Evolutionary conservation across 2,329 filamentous ascomycete species (phyloP), one percentile per base, ranked within the genome.

Genomic region (Ceratocystis colombiana): DNA sequence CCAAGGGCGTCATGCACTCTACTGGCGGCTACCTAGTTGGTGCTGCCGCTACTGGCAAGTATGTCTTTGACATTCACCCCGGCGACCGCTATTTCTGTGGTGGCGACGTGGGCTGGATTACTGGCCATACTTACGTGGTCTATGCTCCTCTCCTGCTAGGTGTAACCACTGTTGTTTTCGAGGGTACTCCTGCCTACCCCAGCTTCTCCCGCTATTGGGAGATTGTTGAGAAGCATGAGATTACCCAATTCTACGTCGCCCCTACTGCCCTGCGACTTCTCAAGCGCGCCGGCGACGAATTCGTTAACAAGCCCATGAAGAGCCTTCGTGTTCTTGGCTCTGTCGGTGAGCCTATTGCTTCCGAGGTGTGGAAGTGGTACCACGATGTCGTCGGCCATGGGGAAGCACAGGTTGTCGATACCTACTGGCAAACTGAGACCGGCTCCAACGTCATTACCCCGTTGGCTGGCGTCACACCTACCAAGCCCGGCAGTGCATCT

Each of bases 361-460:
- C 93, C 25, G 94, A 99, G 77, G 89, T 99, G 68, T 99, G 94
- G 94, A 97, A 97, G 79, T 99, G 94, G 94, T 99, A 97, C 79
- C 93, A 91, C 75, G 91, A 97, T 77, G 83, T 88, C 71, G 91
- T 99, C 64, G 94, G 94, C 73, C 95, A 91, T 82, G 88, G 93
- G 77, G 87, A 96, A 76, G 88, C 90, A 62, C 94, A 99, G 74
- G 82, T 99, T 75, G 87, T 96, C 66, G 94, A 99, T 76, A 99
- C 94, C 65, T 99, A 99, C 83, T 99, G 94, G 94, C 94, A 99
- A 84, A 99, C 94, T 64, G 94, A 99, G 80, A 99, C 94, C 1
- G 94, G 94, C 66, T 97, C 90, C 69, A 87, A 99, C 77, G 91
- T 96, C 72, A 97, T 99, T 75, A 90, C 91, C 4, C 94, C 94